Base-by-base conservation (phyloP, 169 alveolate genomes). In the Plasmodium chabaudi region DNA sequence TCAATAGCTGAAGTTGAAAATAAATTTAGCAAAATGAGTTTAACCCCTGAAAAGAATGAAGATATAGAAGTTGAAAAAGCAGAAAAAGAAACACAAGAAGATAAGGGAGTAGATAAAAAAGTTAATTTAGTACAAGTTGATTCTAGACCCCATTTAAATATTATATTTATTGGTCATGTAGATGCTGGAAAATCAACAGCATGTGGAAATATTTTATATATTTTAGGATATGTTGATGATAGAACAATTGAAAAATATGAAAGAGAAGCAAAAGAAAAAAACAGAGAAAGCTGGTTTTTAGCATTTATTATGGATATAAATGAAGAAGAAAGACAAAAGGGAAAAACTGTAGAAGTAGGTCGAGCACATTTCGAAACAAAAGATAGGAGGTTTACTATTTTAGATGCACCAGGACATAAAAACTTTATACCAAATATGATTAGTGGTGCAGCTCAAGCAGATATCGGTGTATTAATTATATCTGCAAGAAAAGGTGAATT, bases 351-450 rank as follows among this genome's bases (percentile, higher is more conserved):
- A 55, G 99, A 99, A 90, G 99, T 98, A 21, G 99, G 99, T 39
- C 96, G 98, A 90, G 99, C 99, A 0, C 94, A 94, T 72, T 97
- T 99, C 87, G 98, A 95, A 73, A 97, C 99, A 1, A 88, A 91
- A 13, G 94, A 95, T 87, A 95, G 98, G 61, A 96, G 99, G 51
- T 98, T 97, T 93, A 98, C 99, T 9, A 97, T 99, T 65, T 95
- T 98, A 73, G 99, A 99, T 93, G 99, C 99, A 9, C 99, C 99
- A 0, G 99, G 99, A 9, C 99, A 99, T 95, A 96, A 98, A 91
- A 98, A 98, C 82, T 98, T 97, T 82, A 99, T 99, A 42, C 99
- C 99, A 2, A 98, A 99, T 93, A 99, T 98, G 99, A 98, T 98
- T 65, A 96, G 97, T 71, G 99, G 99, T 27, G 99, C 99, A 7